Conservation (phyloP, 73 alveolate genomes). For the Blepharisma japonicum region DNA sequence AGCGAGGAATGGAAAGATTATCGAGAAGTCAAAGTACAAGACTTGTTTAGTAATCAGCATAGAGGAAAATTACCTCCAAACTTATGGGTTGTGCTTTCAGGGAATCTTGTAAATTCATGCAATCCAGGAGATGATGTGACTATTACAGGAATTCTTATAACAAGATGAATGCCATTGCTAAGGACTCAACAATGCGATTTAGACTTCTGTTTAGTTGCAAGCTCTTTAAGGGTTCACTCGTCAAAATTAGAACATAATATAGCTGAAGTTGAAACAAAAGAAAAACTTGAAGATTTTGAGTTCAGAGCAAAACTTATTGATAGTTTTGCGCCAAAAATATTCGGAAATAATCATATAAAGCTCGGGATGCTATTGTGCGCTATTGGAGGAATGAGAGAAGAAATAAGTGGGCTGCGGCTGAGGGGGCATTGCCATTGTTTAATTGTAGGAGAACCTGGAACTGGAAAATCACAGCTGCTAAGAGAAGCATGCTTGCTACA, state of each 20-base stretch:
- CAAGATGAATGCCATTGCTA: slow-evolving; percentile 64
- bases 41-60: slow-evolving; percentile 53
- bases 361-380: slow-evolving; percentile 63
- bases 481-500: slow-evolving; percentile 42
- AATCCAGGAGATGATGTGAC: slow-evolving; percentile 81
- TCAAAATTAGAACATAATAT: neutral
- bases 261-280: slow-evolving; percentile 21
- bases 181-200: slow-evolving; percentile 24
- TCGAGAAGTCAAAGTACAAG: slow-evolving; percentile 70
- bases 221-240: slow-evolving; percentile 14
- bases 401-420: slow-evolving; percentile 35
- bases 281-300: slow-evolving; percentile 27
- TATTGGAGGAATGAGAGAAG: slow-evolving; percentile 72
- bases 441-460: slow-evolving; percentile 84
- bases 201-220: neutral
- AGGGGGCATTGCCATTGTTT: slow-evolving; percentile 76
- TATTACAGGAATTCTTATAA: slow-evolving; percentile 59
- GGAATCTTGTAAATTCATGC: slow-evolving; percentile 57
- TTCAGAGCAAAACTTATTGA: slow-evolving; percentile 36
- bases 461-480: slow-evolving; percentile 77
- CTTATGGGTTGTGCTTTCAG: slow-evolving; percentile 60
- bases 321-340: slow-evolving; percentile 58
- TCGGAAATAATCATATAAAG: slow-evolving; percentile 55
- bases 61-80: slow-evolving; percentile 71
- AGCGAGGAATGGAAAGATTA: slow-evolving; percentile 61